Conservation (phyloP, 2,329 filamentous ascomycete species). For the Metarhizium humberi region DNA sequence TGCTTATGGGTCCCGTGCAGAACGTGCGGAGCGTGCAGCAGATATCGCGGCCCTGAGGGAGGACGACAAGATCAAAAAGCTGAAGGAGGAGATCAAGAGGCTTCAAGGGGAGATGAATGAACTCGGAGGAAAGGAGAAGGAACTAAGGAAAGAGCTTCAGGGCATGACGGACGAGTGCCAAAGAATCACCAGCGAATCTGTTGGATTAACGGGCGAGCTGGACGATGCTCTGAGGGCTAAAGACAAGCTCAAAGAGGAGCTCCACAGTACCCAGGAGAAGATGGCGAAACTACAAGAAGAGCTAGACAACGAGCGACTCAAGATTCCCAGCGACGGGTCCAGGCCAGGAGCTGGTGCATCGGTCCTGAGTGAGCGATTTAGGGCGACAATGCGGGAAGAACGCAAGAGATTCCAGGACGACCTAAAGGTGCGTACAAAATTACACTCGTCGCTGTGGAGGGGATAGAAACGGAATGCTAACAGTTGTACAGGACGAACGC, state of each 20-base stretch:
- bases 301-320: constrained; percentile 41
- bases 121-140: constrained; percentile 39
- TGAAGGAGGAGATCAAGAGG: constrained; percentile 37
- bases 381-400: constrained; percentile 46
- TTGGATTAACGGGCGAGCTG: constrained; percentile 35
- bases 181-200: constrained; percentile 42
- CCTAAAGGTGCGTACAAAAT: constrained; percentile 30
- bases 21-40: constrained; percentile 50
- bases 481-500: constrained; percentile 37
- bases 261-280: constrained; percentile 25
- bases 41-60: constrained; percentile 46
- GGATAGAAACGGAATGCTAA: constrained; percentile 16
- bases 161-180: constrained; percentile 43
- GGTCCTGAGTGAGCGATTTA: constrained; percentile 48
- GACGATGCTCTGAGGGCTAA: constrained; percentile 20
- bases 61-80: constrained; percentile 33
- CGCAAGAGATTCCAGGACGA: constrained; percentile 48
- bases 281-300: constrained; percentile 38
- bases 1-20: constrained; percentile 48
- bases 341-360: constrained; percentile 34
- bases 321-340: constrained; percentile 25
- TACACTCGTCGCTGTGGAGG: background rate
- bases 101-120: constrained; percentile 32
- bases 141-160: constrained; percentile 40
- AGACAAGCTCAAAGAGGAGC: constrained; percentile 30